A percentile compares a stretch with the other conserved stretches of the same genome.
phyloP scores from a whole-genome alignment of 2,329 filamentous ascomycete genomes.

The Xylaria sp. region DNA sequence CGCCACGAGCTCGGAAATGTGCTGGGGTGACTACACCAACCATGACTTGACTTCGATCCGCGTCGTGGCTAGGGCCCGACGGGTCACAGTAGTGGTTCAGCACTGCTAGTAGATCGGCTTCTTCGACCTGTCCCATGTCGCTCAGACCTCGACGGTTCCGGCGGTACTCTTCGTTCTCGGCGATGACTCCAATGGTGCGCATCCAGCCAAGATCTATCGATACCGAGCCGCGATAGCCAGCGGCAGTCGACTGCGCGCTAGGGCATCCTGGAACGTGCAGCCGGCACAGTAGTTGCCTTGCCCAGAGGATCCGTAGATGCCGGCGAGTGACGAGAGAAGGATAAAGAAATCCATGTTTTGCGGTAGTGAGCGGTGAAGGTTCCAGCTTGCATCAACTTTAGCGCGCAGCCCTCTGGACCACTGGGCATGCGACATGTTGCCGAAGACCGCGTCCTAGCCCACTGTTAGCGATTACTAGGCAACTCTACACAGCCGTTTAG shows the following conservation, averaged over 20 bases:
- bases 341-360: constrained; percentile 28
- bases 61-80: no score
- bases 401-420: constrained; percentile 20
- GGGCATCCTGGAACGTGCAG: constrained; percentile 23
- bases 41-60: no score
- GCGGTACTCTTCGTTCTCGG: neutral
- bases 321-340: constrained; percentile 20
- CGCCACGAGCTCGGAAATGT: no score
- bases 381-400: constrained; percentile 28
- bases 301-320: constrained; percentile 9
- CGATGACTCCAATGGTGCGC: neutral
- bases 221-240: neutral
- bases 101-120: neutral
- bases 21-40: no score
- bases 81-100: neutral
- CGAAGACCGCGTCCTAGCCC: neutral
- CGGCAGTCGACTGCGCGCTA: constrained; percentile 14
- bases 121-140: neutral
- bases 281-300: constrained; percentile 28
- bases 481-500: no score
- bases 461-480: no score
- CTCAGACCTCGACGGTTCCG: neutral
- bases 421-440: constrained; percentile 25
- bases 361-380: constrained; percentile 17
- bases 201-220: neutral